Percentiles rank a stretch among this genome's conserved stretches.
phyloP scores from a whole-genome alignment of 768 basidiomycete genomes.

The Phylloporus sp. region DNA sequence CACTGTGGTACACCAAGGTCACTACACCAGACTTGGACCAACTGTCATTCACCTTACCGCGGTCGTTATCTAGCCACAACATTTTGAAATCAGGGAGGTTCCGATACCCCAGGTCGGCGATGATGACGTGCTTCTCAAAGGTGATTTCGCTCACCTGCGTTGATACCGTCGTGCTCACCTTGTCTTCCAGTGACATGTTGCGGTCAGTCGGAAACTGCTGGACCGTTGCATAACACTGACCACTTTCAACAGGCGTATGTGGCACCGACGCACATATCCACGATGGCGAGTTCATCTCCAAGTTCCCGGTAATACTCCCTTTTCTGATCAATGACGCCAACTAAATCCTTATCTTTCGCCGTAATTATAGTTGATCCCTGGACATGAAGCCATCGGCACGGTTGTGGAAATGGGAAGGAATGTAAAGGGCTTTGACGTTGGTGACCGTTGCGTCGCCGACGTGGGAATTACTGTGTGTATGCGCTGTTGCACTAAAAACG shows the following conservation, averaged over 20 bases:
- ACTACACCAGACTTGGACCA: conserved; percentile 4
- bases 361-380: conserved; percentile 62
- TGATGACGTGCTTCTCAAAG: conserved; percentile 73
- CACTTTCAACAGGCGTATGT: conserved; percentile 41
- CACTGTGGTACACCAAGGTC: conserved; percentile 67
- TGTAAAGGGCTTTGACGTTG: conserved; percentile 68
- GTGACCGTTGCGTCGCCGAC: conserved; percentile 84
- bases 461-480: conserved; percentile 60
- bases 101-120: conserved; percentile 61
- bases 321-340: conserved; percentile 19
- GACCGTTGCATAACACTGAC: not conserved
- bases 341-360: conserved; percentile 9
- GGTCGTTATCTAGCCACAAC: conserved; percentile 44
- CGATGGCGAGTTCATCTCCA: conserved; percentile 60
- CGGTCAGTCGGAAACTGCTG: conserved; percentile 27
- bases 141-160: conserved; percentile 27
- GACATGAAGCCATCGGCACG: conserved; percentile 70
- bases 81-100: conserved; percentile 64
- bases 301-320: conserved; percentile 42
- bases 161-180: conserved; percentile 1
- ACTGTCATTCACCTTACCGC: conserved; percentile 13
- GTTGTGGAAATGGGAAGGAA: conserved; percentile 74
- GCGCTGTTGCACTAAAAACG: not conserved
- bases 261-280: conserved; percentile 64
- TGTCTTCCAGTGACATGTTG: conserved; percentile 36